Conservation (phyloP, 2,329 filamentous ascomycete species). For the Scedosporium minutisporum region DNA sequence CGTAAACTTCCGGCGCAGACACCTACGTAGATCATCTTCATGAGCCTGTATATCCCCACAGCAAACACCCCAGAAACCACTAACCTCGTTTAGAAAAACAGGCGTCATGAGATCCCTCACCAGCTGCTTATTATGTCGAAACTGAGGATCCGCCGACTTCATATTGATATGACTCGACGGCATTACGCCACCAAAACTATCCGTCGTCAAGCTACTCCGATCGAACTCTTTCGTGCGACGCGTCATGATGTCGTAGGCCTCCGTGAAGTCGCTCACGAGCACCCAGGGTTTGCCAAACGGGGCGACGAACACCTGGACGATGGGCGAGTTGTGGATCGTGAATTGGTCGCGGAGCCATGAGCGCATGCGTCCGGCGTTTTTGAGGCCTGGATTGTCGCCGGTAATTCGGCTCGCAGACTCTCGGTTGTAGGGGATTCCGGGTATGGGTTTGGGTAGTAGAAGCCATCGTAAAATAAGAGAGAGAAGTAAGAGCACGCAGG, state of each 20-base stretch:
- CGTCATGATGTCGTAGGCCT: slow-evolving; percentile 33
- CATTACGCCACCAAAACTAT: slow-evolving; percentile 21
- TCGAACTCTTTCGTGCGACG: slow-evolving; percentile 34
- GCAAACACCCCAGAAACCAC: neutral
- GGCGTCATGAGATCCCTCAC: slow-evolving; percentile 28
- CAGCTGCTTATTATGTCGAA: slow-evolving; percentile 22
- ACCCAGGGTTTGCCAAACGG: slow-evolving; percentile 33
- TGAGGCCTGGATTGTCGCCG: slow-evolving; percentile 27
- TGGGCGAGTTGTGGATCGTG: slow-evolving; percentile 22
- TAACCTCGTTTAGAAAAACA: slow-evolving; percentile 22
- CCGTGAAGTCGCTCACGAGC: slow-evolving; percentile 28
- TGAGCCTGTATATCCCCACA: neutral
- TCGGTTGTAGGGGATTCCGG: slow-evolving; percentile 35
- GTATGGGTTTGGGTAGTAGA: slow-evolving; percentile 32
- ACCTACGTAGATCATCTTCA: neutral
- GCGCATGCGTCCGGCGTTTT: too few relatives aligned
- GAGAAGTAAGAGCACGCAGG: neutral
- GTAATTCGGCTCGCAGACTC: slow-evolving; percentile 23
- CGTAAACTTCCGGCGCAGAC: slow-evolving; percentile 22
- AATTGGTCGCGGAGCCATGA: neutral
- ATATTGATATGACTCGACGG: slow-evolving; percentile 23
- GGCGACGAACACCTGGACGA: slow-evolving; percentile 36
- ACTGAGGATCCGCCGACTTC: slow-evolving; percentile 19
- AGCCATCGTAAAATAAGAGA: neutral
- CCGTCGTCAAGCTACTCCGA: slow-evolving; percentile 22